phyloP scores from a whole-genome alignment of 2,329 filamentous ascomycete genomes.

The Septoria linicola region DNA sequence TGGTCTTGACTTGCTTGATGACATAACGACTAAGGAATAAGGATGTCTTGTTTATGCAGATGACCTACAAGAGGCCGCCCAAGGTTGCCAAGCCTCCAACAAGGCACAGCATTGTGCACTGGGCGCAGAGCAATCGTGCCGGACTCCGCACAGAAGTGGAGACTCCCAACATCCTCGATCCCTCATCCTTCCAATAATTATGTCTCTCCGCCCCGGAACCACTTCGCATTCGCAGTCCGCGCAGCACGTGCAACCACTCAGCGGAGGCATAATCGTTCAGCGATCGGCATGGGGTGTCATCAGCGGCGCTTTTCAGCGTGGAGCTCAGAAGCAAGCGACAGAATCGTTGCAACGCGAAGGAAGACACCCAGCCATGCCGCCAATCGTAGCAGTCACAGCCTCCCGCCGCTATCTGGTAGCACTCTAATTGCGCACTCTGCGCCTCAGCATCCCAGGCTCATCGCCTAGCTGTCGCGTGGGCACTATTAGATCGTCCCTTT shows the following conservation, averaged over 20 bases:
- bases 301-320: constrained; percentile 7
- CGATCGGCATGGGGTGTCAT: constrained; percentile 9
- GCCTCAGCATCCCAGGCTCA: background rate
- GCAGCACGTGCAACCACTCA: background rate
- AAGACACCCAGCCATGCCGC: background rate
- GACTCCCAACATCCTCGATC: no score
- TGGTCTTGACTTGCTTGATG: background rate
- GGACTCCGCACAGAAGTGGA: no score
- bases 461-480: background rate
- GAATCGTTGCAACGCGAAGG: constrained; percentile 6
- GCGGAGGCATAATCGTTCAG: background rate
- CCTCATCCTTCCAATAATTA: no score
- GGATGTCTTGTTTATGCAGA: background rate
- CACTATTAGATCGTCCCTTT: background rate
- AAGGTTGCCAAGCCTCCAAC: no score
- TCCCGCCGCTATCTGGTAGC: background rate
- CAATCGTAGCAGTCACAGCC: constrained; percentile 1
- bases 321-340: background rate
- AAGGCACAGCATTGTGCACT: no score
- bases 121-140: no score
- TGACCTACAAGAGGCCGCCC: background rate
- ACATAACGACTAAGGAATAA: no score
- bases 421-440: background rate
- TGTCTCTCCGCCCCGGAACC: no score
- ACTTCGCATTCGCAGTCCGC: no score